A percentile compares a stretch with the other conserved stretches of the same genome.
These are phyloP conservation scores for Camelina laxa DNA, from an alignment of 345 rosid species.

Conservation along the genomic window DNA sequence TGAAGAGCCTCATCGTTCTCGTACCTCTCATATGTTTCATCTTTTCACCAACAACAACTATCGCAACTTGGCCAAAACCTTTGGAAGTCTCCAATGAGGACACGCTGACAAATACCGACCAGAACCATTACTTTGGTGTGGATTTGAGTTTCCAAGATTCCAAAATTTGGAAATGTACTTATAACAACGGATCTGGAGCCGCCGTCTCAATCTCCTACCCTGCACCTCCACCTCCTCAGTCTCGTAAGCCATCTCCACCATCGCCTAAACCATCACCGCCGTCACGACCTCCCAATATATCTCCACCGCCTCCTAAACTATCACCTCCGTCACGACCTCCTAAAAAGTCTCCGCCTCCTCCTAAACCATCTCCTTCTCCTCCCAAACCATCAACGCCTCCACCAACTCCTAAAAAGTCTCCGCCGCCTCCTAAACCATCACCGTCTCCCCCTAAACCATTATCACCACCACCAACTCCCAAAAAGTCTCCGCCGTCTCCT, in stretches of 20 bases:
- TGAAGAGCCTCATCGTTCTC: slow-evolving; percentile 28
- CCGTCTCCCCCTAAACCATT: slow-evolving; percentile 1
- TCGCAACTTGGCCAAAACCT: slow-evolving; percentile 40
- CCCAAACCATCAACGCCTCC: slow-evolving; percentile 28
- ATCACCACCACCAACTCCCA: neutral
- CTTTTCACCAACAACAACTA: slow-evolving; percentile 14
- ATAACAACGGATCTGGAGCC: slow-evolving; percentile 37
- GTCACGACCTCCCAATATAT: slow-evolving; percentile 31
- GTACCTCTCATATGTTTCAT: slow-evolving; percentile 20
- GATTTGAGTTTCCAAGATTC: slow-evolving; percentile 10
- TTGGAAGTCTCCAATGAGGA: slow-evolving; percentile 10
- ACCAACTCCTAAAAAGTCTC: slow-evolving; percentile 18
- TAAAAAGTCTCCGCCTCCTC: slow-evolving; percentile 22
- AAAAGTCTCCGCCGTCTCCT: slow-evolving; percentile 4
- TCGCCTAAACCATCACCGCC: slow-evolving; percentile 40
- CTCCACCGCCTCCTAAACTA: slow-evolving; percentile 13
- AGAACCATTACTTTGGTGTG: neutral
- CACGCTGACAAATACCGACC: neutral
- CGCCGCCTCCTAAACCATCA: slow-evolving; percentile 29
- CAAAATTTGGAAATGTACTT: slow-evolving; percentile 31
- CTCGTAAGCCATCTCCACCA: neutral
- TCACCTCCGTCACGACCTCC: slow-evolving; percentile 19
- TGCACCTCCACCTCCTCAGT: slow-evolving; percentile 41
- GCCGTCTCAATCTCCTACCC: slow-evolving; percentile 36
- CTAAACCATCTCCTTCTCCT: slow-evolving; percentile 31